Evolutionary conservation across 257 asterid genomes (phyloP), one percentile per base, ranked within the genome.

Genomic region (Plectranthus barbatus): DNA sequence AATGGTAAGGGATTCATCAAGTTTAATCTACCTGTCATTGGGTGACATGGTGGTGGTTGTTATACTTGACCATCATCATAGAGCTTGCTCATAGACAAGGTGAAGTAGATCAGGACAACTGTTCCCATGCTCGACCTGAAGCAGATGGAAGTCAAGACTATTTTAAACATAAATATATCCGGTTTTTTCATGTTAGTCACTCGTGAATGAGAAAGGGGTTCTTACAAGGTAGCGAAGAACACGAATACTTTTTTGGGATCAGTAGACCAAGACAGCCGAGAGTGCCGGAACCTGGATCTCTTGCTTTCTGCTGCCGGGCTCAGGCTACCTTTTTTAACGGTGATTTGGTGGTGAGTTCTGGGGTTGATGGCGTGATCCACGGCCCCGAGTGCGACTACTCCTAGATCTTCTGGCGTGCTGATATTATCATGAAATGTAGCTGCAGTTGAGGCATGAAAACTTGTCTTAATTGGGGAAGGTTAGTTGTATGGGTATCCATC

Each of bases 161-260:
- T 23, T 87, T 76, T 72, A 76, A 82, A 2, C 14, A 1, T 6
- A 14, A 29, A 8, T 9, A 0, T 29, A 6, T 8, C 0, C 12
- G 4, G 1, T n/a, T 31, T n/a, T 29, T 12, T 6, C 11, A 23
- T 3, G 14, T 54, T 52, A 6, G 58, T 11, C 5, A 24, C 18
- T n/a, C 7, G 31, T 0, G 4, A 4, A 33, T 14, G 60, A 31
- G 60, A 31, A 13, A 5, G 2, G 8, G 39, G 8, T 13, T 9
- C 86, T 73, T 70, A 83, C 89, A 83, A 54, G 9, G 95, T 82
- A 50, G 93, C 93, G 52, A 81, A 89, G 79, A 80, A 71, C 65
- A 89, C 7, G 44, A 86, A 81, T 47, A 89, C 76, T 54, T 76
- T 81, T 64, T 82, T 82, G 7, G 96, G 93, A 69, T 76, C 75